Conservation (phyloP, 1,284 basidiomycete genomes). For the Fomitopsis schrenkii region DNA sequence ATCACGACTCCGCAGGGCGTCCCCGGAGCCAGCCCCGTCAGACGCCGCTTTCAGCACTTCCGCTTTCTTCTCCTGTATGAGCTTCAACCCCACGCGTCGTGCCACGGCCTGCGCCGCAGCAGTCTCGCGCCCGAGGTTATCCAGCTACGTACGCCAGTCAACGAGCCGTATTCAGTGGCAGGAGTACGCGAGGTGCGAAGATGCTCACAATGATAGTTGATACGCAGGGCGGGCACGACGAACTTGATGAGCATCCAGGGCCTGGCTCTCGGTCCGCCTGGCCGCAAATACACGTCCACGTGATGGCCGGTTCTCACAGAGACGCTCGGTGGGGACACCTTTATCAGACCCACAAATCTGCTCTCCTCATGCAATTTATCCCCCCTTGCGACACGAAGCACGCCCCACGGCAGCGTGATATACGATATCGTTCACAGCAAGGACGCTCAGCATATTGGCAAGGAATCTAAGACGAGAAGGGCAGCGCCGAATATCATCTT, state of each 20-base stretch:
- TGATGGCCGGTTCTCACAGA: background rate
- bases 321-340: background rate
- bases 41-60: constrained; percentile 15
- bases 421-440: background rate
- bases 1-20: constrained; percentile 19
- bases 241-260: background rate
- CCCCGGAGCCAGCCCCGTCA: constrained; percentile 1
- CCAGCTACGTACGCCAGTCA: constrained; percentile 22
- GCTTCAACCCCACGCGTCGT: constrained; percentile 30
- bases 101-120: constrained; percentile 25
- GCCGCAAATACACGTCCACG: background rate
- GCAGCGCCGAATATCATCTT: background rate
- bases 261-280: background rate
- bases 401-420: background rate
- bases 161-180: background rate
- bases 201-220: constrained; percentile 15
- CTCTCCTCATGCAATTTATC: background rate
- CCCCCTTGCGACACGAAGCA: background rate
- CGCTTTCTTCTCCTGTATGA: constrained; percentile 39
- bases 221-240: constrained; percentile 6
- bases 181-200: background rate
- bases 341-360: background rate
- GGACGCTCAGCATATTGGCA: background rate
- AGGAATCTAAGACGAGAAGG: background rate
- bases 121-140: constrained; percentile 18